Evolutionary conservation across 2,329 filamentous ascomycete species (phyloP), one percentile per base, ranked within the genome.

Genomic region (Thelonectria blattea): DNA sequence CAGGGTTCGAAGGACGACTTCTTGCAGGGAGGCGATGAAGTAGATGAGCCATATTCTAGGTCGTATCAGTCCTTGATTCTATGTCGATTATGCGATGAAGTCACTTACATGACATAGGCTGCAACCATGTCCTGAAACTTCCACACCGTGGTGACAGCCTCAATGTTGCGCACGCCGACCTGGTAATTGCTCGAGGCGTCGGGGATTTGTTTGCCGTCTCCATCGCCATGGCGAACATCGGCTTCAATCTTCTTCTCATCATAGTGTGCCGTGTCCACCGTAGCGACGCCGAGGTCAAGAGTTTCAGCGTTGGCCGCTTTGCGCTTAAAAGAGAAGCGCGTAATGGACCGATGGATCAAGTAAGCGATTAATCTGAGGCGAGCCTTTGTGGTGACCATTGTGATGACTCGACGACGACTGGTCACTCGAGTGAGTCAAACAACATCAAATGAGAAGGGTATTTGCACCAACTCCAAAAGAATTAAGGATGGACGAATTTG

Each of bases 131-230:
- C 72, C 32, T 80, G 81, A 37, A 79, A 78, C 45, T 76, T 78
- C 69, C 69, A 71, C 18, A 68, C 65, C 7, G 62, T 64, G 27
- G 81, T 78, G 9, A 78, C 76, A 14, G 80, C 81, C 67, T 83
- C 79, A n/a, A 83, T 76, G 52, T 79, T 78, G 58, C 79, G 76
- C 17, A 83, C 80, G 71, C 81, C 81, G 9, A 73, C 71, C 68
- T 82, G 80, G 9, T 65, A 65, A 11, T 60, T 57, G 47, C 61
- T 63, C 5, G 60, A 52, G 6, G 46, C 32, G 74, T 79, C n/a
- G 2, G 65, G 61, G 15, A 67, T 60, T 2, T 15, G 30, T 14
- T 77, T 74, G 24, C 69, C 68, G 57, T 78, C 71, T 37, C 68
- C 61, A 24, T 79, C 74, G 45, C 68, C 69, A 53, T 80, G 74